phyloP scores from a whole-genome alignment of 768 basidiomycete species.

The Terana coerulea region DNA sequence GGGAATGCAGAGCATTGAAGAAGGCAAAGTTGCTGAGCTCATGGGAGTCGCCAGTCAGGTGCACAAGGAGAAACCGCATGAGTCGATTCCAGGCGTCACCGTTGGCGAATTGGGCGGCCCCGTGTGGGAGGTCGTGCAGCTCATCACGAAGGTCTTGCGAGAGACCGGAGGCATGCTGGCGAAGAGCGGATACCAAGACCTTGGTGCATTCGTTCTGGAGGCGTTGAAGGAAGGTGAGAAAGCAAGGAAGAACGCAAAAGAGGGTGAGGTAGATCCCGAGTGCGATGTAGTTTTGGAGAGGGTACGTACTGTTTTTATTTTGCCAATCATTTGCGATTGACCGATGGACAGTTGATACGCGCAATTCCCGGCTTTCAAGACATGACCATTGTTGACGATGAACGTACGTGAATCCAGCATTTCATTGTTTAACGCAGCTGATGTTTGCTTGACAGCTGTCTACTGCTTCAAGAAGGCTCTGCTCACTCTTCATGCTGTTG shows the following conservation, averaged over 20 bases:
- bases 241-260: conserved; percentile 7
- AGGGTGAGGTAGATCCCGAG: conserved; percentile 11
- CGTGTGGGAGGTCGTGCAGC: conserved; percentile 66
- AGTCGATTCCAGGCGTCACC: conserved; percentile 60
- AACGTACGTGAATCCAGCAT: conserved; percentile 42
- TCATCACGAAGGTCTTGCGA: conserved; percentile 59
- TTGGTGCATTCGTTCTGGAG: conserved; percentile 74
- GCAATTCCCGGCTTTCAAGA: conserved; percentile 83
- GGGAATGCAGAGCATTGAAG: conserved; percentile 55
- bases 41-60: conserved; percentile 55
- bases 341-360: conserved; percentile 53
- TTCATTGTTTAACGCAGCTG: neutral
- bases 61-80: conserved; percentile 69
- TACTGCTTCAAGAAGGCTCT: conserved; percentile 91
- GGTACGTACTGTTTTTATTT: conserved; percentile 11
- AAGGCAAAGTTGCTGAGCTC: conserved; percentile 63
- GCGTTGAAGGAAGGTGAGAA: conserved; percentile 49
- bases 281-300: conserved; percentile 24
- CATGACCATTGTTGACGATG: conserved; percentile 61
- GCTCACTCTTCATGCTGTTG: conserved; percentile 71
- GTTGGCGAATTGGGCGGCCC: conserved; percentile 78
- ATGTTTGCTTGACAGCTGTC: conserved; percentile 45
- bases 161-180: conserved; percentile 71
- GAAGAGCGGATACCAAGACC: conserved; percentile 55
- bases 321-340: conserved; percentile 6